These are phyloP conservation scores for Noccaea caerulescens DNA, from an alignment of 345 rosid genomes.

Conservation along the genomic window DNA sequence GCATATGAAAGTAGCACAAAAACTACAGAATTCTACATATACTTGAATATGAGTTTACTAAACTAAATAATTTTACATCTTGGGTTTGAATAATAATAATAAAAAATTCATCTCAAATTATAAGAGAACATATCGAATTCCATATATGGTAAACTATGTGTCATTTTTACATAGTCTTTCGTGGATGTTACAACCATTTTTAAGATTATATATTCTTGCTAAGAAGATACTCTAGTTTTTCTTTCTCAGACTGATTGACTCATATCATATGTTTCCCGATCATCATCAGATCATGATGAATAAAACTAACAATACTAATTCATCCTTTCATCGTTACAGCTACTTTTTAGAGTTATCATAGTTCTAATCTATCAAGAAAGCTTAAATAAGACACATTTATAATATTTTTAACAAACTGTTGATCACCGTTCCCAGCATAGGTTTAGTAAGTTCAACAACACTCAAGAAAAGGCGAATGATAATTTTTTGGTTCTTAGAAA, in stretches of 20 bases:
- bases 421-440: constrained; percentile 16
- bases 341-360: constrained; percentile 13
- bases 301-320: not conserved
- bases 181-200: constrained; percentile 14
- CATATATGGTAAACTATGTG: not conserved
- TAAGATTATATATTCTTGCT: not conserved
- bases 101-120: not conserved
- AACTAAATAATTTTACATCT: not conserved
- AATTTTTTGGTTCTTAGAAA: not conserved
- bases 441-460: constrained; percentile 2
- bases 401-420: constrained; percentile 3
- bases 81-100: not conserved
- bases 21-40: not conserved
- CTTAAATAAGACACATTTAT: constrained; percentile 15
- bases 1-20: not conserved
- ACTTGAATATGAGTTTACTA: not conserved
- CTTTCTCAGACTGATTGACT: constrained; percentile 16
- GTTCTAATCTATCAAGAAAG: constrained; percentile 18
- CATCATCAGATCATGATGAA: not conserved
- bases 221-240: constrained; percentile 7
- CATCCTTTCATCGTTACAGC: constrained; percentile 31
- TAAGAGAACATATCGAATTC: not conserved
- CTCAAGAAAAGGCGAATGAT: not conserved
- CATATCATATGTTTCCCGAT: constrained; percentile 24
- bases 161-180: not conserved